These are phyloP conservation scores for Backusella psychrophila DNA, from an alignment of 192 early-diverging fungal genomes.

Conservation along the genomic window DNA sequence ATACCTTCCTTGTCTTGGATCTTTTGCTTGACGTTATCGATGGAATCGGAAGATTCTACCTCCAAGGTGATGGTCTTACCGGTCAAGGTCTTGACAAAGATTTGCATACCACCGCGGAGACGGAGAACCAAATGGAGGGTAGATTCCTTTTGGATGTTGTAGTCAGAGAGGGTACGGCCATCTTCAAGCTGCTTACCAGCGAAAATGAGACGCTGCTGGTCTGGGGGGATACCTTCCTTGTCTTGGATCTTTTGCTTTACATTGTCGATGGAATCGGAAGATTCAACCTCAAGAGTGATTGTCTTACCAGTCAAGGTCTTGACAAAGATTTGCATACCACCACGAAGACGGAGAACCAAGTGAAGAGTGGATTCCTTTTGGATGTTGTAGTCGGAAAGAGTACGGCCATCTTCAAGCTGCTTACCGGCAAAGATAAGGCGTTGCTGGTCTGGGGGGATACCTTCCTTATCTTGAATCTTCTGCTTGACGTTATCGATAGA, in stretches of 20 bases:
- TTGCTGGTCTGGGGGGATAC: constrained; percentile 75
- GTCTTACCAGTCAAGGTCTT: constrained; percentile 89
- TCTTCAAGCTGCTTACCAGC: constrained; percentile 85
- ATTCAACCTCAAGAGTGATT: constrained; percentile 90
- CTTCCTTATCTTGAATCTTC: constrained; percentile 98
- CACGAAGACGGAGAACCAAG: too few species aligned
- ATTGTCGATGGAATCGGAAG: constrained; percentile 70
- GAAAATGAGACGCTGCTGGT: constrained; percentile 82
- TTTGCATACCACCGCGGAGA: constrained; percentile 70
- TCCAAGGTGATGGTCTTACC: constrained; percentile 97
- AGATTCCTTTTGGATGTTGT: constrained; percentile 87
- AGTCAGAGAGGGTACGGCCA: constrained; percentile 69
- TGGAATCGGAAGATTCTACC: constrained; percentile 72
- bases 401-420: constrained; percentile 72
- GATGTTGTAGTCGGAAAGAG: constrained; percentile 70
- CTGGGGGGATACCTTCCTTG: constrained; percentile 85
- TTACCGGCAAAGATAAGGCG: constrained; percentile 76
- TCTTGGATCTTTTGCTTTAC: constrained; percentile 85
- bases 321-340: too few species aligned
- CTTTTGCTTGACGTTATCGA: constrained; percentile 85
- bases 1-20: constrained; percentile 98
- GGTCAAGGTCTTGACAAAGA: constrained; percentile 77
- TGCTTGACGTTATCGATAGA: constrained; percentile 78
- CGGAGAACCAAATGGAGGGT: constrained; percentile 77
- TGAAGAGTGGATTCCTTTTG: constrained; percentile 51